These are phyloP conservation scores for Aciculoconidium aculeatum DNA, from an alignment of 805 yeast species.

Conservation along the genomic window DNA sequence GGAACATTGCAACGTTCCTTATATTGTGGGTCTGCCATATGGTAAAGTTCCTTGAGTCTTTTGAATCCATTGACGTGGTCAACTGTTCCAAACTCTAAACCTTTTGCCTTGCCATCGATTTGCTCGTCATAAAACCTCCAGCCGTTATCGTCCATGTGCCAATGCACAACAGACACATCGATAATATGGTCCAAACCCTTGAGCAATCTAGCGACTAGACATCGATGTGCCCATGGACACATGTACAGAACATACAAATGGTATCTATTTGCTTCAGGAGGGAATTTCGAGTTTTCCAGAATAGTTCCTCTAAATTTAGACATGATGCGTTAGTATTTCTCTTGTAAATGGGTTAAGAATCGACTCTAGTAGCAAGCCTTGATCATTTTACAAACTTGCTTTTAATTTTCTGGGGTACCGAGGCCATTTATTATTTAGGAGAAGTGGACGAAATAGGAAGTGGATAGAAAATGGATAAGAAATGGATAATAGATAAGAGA, in stretches of 20 bases:
- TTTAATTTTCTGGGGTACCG: too few relatives aligned
- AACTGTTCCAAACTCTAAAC: conserved; percentile 40
- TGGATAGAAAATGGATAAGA: too few relatives aligned
- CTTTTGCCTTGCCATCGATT: conserved; percentile 41
- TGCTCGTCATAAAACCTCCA: conserved; percentile 71
- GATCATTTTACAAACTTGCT: too few relatives aligned
- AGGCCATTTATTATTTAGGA: too few relatives aligned
- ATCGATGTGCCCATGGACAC: conserved; percentile 96
- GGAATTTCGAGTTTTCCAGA: conserved; percentile 54
- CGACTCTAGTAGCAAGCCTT: too few relatives aligned
- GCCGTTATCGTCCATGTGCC: conserved; percentile 83
- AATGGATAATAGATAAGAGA: too few relatives aligned
- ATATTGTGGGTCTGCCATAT: conserved; percentile 69
- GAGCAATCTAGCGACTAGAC: conserved; percentile 63
- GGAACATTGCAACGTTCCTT: conserved; percentile 88
- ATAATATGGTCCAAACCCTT: conserved; percentile 62
- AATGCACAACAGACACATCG: conserved; percentile 76
- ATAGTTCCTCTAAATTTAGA: too few relatives aligned
- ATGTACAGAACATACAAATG: conserved; percentile 84
- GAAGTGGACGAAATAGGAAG: too few relatives aligned
- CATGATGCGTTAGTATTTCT: too few relatives aligned
- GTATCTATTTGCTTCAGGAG: conserved; percentile 76
- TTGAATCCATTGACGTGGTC: conserved; percentile 49
- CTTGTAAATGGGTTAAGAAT: too few relatives aligned
- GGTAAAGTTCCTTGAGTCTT: conserved; percentile 67